A percentile compares a stretch with the other conserved stretches of the same genome.
Conservation (phyloP, 2,329 filamentous ascomycete genomes). For the Aspergillus sp. region DNA sequence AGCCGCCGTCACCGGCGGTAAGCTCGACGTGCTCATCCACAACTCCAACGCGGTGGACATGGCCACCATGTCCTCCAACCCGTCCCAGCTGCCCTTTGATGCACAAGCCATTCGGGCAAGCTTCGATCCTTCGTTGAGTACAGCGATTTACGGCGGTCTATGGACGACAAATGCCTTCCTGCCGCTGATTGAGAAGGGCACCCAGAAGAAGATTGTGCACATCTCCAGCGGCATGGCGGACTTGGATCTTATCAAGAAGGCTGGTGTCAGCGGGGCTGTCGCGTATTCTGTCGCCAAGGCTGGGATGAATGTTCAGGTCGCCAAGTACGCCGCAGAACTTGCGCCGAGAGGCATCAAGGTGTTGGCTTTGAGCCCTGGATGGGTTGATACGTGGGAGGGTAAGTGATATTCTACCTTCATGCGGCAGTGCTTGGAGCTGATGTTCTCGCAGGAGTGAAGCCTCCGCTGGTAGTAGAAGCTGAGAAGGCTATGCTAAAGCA, state of each 20-base stretch:
- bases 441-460: slow-evolving; percentile 8
- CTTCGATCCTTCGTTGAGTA: slow-evolving; percentile 20
- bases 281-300: slow-evolving; percentile 41
- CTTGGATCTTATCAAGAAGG: slow-evolving; percentile 15
- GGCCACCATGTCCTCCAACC: slow-evolving; percentile 10
- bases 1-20: slow-evolving; percentile 34
- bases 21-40: slow-evolving; percentile 43
- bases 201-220: slow-evolving; percentile 42
- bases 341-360: slow-evolving; percentile 31
- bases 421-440: neutral
- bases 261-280: slow-evolving; percentile 21
- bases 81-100: slow-evolving; percentile 17
- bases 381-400: slow-evolving; percentile 20
- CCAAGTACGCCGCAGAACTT: slow-evolving; percentile 40
- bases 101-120: slow-evolving; percentile 9
- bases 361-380: slow-evolving; percentile 32
- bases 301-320: slow-evolving; percentile 40
- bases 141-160: slow-evolving; percentile 5
- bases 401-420: slow-evolving; percentile 7
- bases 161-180: slow-evolving; percentile 37
- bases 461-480: slow-evolving; percentile 6
- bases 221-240: slow-evolving; percentile 40
- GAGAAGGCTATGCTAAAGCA: slow-evolving; percentile 16
- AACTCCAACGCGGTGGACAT: slow-evolving; percentile 34
- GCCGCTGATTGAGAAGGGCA: slow-evolving; percentile 38